These are phyloP conservation scores for Starmerella davenportii DNA, from an alignment of 805 yeast genomes.

Conservation along the genomic window DNA sequence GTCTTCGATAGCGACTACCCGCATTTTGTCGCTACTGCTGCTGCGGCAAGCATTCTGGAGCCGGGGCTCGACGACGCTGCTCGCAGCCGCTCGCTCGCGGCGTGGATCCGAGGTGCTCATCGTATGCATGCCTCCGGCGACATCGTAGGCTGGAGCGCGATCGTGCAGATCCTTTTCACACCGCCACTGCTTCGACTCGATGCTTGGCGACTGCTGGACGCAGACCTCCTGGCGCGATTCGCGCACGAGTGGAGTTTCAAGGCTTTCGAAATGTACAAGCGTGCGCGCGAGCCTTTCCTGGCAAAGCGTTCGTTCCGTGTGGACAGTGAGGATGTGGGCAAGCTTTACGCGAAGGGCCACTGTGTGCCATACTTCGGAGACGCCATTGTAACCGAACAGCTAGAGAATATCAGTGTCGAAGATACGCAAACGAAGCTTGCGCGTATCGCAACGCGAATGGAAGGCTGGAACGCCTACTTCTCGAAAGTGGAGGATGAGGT, in stretches of 20 bases:
- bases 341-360: slow-evolving; percentile 49
- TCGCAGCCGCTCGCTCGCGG: slow-evolving; percentile 48
- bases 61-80: slow-evolving; percentile 20
- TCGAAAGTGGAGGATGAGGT: slow-evolving; percentile 28
- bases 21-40: slow-evolving; percentile 60
- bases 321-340: slow-evolving; percentile 65
- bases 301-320: slow-evolving; percentile 55
- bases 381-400: slow-evolving; percentile 31
- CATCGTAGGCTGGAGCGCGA: slow-evolving; percentile 86
- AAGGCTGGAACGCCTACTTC: slow-evolving; percentile 66
- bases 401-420: not conserved
- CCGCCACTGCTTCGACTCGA: slow-evolving; percentile 60
- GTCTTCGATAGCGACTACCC: slow-evolving; percentile 54
- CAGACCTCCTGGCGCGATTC: slow-evolving; percentile 38
- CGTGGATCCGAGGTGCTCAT: slow-evolving; percentile 77
- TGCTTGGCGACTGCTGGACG: slow-evolving; percentile 56
- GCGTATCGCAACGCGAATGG: slow-evolving; percentile 52
- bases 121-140: slow-evolving; percentile 65
- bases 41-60: slow-evolving; percentile 51
- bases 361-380: slow-evolving; percentile 89
- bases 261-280: slow-evolving; percentile 67
- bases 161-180: slow-evolving; percentile 67
- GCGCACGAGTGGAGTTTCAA: slow-evolving; percentile 85
- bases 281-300: slow-evolving; percentile 38
- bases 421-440: slow-evolving; percentile 23